These are phyloP conservation scores for Clonostachys chloroleuca DNA, from an alignment of 2,329 filamentous ascomycete genomes.

Conservation along the genomic window DNA sequence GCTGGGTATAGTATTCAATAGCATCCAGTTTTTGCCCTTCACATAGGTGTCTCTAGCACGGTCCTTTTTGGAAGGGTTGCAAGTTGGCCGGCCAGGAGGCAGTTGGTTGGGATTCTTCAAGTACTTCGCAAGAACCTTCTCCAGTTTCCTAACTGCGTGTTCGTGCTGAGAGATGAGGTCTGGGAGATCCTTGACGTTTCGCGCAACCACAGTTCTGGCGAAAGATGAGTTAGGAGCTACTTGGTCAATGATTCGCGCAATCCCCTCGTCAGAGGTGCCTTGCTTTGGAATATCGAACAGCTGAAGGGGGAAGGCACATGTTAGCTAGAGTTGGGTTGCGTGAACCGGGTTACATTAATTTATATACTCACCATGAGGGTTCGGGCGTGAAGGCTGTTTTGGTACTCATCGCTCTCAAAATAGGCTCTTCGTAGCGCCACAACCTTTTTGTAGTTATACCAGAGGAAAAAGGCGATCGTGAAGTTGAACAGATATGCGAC, in stretches of 20 bases:
- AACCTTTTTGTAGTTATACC: slow-evolving; percentile 83
- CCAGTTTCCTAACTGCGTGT: slow-evolving; percentile 73
- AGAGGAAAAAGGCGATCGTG: slow-evolving; percentile 77
- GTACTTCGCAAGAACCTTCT: slow-evolving; percentile 82
- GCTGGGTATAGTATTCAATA: slow-evolving; percentile 85
- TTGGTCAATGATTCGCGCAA: slow-evolving; percentile 76
- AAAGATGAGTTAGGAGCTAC: slow-evolving; percentile 75
- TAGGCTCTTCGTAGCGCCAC: slow-evolving; percentile 68
- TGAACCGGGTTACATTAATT: neutral
- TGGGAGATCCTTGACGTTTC: slow-evolving; percentile 89
- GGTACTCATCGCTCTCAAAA: slow-evolving; percentile 83
- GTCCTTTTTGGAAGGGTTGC: slow-evolving; percentile 77
- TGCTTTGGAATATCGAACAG: slow-evolving; percentile 79
- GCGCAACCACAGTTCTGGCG: slow-evolving; percentile 76
- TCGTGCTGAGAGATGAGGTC: slow-evolving; percentile 81
- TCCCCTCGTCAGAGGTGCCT: slow-evolving; percentile 79
- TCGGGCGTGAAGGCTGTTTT: slow-evolving; percentile 76
- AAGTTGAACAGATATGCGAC: slow-evolving; percentile 64
- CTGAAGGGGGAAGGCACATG: slow-evolving; percentile 26
- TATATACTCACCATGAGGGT: slow-evolving; percentile 53
- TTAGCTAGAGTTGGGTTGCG: neutral
- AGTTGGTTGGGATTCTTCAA: slow-evolving; percentile 81
- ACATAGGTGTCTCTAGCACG: slow-evolving; percentile 60
- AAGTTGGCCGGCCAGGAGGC: slow-evolving; percentile 71
- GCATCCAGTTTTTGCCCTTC: slow-evolving; percentile 79